These are phyloP conservation scores for Epichloe uncinata DNA, from an alignment of 2,329 filamentous ascomycete species.

Conservation along the genomic window DNA sequence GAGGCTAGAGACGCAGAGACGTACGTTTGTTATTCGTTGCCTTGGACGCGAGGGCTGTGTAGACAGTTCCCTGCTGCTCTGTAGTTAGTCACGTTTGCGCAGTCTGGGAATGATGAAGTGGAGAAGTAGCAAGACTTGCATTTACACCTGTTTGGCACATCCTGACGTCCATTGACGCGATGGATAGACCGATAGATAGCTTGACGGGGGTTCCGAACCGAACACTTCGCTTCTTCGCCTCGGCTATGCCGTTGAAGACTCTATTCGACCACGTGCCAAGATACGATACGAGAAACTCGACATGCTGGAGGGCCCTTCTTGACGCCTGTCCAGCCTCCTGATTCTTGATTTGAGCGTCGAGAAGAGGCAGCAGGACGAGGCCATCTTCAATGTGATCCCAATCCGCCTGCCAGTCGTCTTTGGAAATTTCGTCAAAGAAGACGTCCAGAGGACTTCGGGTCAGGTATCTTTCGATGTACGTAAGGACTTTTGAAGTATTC, in stretches of 20 bases:
- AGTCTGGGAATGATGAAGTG: not conserved
- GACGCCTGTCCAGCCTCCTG: constrained; percentile 31
- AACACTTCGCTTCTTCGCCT: constrained; percentile 55
- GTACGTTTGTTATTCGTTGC: constrained; percentile 24
- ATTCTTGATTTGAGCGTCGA: constrained; percentile 35
- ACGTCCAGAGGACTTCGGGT: constrained; percentile 49
- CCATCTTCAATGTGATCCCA: constrained; percentile 31
- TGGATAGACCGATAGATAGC: constrained; percentile 29
- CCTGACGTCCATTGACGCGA: constrained; percentile 41
- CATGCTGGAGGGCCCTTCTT: constrained; percentile 40
- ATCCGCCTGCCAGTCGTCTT: constrained; percentile 37
- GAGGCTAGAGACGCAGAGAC: not conserved
- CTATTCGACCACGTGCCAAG: constrained; percentile 43
- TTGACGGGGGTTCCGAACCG: constrained; percentile 45
- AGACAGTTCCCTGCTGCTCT: constrained; percentile 23
- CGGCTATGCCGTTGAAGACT: constrained; percentile 55
- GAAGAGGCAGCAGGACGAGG: constrained; percentile 30
- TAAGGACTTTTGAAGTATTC: constrained; percentile 57
- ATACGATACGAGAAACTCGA: constrained; percentile 50
- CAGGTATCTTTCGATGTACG: constrained; percentile 64
- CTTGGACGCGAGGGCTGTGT: constrained; percentile 29
- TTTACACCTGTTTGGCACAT: constrained; percentile 30
- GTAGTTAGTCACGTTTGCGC: not conserved
- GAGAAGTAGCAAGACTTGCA: constrained; percentile 16
- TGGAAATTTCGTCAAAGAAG: constrained; percentile 40